These are phyloP conservation scores for Iris pallida DNA, from an alignment of 116 monocot species.

Conservation along the genomic window DNA sequence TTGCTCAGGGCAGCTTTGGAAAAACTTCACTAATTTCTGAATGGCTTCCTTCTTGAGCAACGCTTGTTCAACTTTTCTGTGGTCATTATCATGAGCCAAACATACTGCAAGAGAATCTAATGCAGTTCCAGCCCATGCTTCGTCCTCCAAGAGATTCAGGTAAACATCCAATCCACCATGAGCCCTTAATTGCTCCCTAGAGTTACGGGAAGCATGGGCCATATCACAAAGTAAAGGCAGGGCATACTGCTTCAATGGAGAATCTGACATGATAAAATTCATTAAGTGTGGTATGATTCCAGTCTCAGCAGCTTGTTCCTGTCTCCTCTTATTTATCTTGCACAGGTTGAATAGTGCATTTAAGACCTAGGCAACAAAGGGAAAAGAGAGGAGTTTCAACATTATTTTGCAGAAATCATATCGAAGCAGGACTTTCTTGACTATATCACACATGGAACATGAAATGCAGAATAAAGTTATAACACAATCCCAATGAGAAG, in stretches of 20 bases:
- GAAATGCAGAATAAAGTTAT: too few relatives aligned
- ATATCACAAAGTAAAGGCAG: constrained; percentile 90
- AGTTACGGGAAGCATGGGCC: constrained; percentile 93
- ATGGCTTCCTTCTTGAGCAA: constrained; percentile 95
- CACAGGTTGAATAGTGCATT: constrained; percentile 93
- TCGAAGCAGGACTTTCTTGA: too few relatives aligned
- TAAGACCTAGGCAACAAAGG: constrained; percentile 53
- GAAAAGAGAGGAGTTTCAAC: too few relatives aligned
- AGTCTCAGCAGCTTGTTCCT: constrained; percentile 92
- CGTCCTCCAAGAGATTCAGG: constrained; percentile 83
- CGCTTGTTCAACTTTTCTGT: constrained; percentile 87
- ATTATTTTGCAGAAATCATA: too few relatives aligned
- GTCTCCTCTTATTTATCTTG: constrained; percentile 93
- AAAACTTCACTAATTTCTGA: constrained; percentile 87
- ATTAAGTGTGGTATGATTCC: constrained; percentile 89
- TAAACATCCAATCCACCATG: constrained; percentile 93
- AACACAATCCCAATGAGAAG: too few relatives aligned
- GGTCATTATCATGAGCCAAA: constrained; percentile 91
- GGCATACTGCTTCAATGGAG: constrained; percentile 76
- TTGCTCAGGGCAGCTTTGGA: constrained; percentile 82
- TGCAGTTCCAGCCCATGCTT: constrained; percentile 83
- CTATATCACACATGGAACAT: too few relatives aligned
- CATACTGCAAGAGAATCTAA: constrained; percentile 92
- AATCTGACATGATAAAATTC: constrained; percentile 76
- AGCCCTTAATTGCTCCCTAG: constrained; percentile 79